Evolutionary conservation across 108 stramenopile genomes (phyloP), one percentile per base, ranked within the genome.

Genomic region (Cyclotella cryptica): DNA sequence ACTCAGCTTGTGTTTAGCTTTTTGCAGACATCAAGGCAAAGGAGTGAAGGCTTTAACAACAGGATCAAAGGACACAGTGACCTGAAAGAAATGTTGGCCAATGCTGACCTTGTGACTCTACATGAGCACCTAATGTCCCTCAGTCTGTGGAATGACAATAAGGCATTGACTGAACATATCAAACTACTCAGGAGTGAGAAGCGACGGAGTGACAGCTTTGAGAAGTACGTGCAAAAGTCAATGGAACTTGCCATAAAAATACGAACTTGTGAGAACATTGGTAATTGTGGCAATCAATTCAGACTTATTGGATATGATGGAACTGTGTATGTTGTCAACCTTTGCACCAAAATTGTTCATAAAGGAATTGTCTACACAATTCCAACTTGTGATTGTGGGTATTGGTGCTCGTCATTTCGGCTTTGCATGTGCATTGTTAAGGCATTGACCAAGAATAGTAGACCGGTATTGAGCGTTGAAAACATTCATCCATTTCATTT

Each of bases 311-410:
- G 19, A 7, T 7, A n/a, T 13, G 6, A 13, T 19, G 12, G 7
- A n/a, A 7, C 12, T 54, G 19, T n/a, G 14, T 13, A 19, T 7
- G n/a, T n/a, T n/a, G n/a, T n/a, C n/a, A 54, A 54, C n/a, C 19
- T 54, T 13, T 19, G 19, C 7, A 54, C 53, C 7, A 54, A 54
- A 19, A 54, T 54, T 54, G 53, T 54, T 7, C 53, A 54, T 19
- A 13, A 19, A n/a, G 53, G 53, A n/a, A 13, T 13, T 10, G 18
- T 19, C 14, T 54, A 18, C 19, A 19, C 7, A 19, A 7, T 54
- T n/a, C 53, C 53, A 13, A 54, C 53, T 54, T 54, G 53, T 54
- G n/a, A 54, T 54, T 54, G 53, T 54, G 53, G 53, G 12, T 54
- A 19, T 54, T 54, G 53, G 53, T n/a, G 53, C 7, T 54, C 53